These are phyloP conservation scores for Hypoxylon sp. DNA, from an alignment of 2,329 filamentous ascomycete species.

Conservation along the genomic window DNA sequence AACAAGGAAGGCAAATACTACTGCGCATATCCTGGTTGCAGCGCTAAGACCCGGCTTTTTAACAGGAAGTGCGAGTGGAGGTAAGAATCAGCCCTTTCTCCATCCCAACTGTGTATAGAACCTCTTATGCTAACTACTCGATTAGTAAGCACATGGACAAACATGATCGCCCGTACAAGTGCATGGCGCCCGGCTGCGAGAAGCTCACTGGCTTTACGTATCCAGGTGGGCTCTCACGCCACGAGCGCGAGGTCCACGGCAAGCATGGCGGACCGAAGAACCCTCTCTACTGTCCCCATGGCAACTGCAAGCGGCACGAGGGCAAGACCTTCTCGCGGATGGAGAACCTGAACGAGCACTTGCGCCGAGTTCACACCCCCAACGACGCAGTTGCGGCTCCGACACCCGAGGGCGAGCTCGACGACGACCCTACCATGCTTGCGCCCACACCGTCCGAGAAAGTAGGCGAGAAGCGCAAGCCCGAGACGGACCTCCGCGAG, in stretches of 20 bases:
- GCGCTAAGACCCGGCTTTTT: slow-evolving; percentile 75
- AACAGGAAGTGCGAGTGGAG: slow-evolving; percentile 93
- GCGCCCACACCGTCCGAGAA: slow-evolving; percentile 21
- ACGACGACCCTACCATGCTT: slow-evolving; percentile 52
- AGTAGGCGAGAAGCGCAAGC: slow-evolving; percentile 65
- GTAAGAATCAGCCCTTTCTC: slow-evolving; percentile 66
- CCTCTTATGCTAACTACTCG: slow-evolving; percentile 43
- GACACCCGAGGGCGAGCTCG: slow-evolving; percentile 57
- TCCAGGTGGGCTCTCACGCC: slow-evolving; percentile 87
- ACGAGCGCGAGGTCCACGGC: slow-evolving; percentile 93
- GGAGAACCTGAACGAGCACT: slow-evolving; percentile 94
- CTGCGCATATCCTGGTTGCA: slow-evolving; percentile 80
- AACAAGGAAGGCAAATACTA: slow-evolving; percentile 82
- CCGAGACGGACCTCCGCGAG: slow-evolving; percentile 68
- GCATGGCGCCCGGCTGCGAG: slow-evolving; percentile 84
- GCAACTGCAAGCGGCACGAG: slow-evolving; percentile 88
- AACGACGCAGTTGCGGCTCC: slow-evolving; percentile 53
- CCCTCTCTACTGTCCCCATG: slow-evolving; percentile 86
- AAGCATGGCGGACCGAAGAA: slow-evolving; percentile 92
- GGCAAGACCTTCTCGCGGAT: slow-evolving; percentile 93
- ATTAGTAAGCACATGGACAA: slow-evolving; percentile 97
- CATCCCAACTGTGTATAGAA: slow-evolving; percentile 28
- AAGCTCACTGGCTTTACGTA: slow-evolving; percentile 97
- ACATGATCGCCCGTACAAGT: slow-evolving; percentile 94
- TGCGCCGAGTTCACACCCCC: slow-evolving; percentile 86